Base-by-base conservation (phyloP, 768 basidiomycete species). In the Boletus rubroflammeus region DNA sequence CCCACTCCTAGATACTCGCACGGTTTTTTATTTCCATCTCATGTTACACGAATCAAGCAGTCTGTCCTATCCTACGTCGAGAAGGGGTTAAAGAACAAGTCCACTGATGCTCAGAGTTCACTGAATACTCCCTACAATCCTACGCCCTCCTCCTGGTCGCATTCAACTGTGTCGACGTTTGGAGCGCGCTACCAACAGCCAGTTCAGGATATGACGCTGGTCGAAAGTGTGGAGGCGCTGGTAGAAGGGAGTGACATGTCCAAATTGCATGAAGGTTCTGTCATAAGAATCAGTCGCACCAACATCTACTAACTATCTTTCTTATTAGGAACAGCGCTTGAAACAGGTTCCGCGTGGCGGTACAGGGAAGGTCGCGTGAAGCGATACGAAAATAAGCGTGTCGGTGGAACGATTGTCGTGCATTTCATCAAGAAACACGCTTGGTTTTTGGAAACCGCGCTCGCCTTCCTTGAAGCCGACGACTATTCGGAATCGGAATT, bases 351-450 rank as follows among this genome's bases (percentile, higher is more conserved):
- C 59, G 85, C 85, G 15, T 92, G 88, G 90, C 73, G 69, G 23
- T 77, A 81, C 57, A 82, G 90, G 34, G 89, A 93, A 76, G 88
- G 89, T 45, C 77, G 84, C 39, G 65, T 72, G 59, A 80, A 69
- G 46, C 82, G 82, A 43, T 90, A 90, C 64, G 78, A 83, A 59
- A 78, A 77, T 42, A 74, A 80, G 54, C 85, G 88, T 21, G 82
- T 93, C 9, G 96, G 96, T 4, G 97, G 96, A 6, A 99, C 96
- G 3, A 81, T 95, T 43, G 90, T 93, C 21, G 93, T 99, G 48
- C 96, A 99, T 73, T 98, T 92, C 68, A 88, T 99, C 78, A 99
- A 98, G 84, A 88, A 92, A 69, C 85, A 91, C 59, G 88, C 90
- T 74, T 99, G 96, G 96, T 98, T 90, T 73, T 71, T 94, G 61